A percentile compares a stretch with the other conserved stretches of the same genome.
Conservation (phyloP, 441 rosid genomes). For the Melastoma candidum region DNA sequence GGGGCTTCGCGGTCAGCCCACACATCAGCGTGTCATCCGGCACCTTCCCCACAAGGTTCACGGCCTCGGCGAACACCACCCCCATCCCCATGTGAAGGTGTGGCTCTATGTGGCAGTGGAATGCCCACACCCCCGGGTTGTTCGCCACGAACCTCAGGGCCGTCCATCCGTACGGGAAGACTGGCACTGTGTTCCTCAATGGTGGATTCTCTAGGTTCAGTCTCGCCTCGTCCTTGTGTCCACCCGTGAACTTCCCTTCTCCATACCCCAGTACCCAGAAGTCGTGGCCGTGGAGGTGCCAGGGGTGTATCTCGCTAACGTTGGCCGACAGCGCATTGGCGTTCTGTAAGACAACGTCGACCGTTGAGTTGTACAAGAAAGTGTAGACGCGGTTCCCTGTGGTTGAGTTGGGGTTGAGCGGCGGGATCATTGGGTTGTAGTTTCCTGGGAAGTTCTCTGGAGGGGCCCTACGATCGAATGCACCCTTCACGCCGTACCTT, state of each 20-base stretch:
- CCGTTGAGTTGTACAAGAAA: conserved; percentile 28
- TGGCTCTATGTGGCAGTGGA: conserved; percentile 88
- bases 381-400: conserved; percentile 42
- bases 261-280: conserved; percentile 81
- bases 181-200: conserved; percentile 42
- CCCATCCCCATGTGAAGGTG: conserved; percentile 97
- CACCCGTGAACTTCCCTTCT: conserved; percentile 38
- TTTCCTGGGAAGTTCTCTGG: conserved; percentile 28
- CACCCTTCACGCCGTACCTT: conserved; percentile 4
- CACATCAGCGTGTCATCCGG: conserved; percentile 55
- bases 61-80: conserved; percentile 59
- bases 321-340: conserved; percentile 30
- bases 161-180: conserved; percentile 79
- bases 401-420: conserved; percentile 36
- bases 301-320: conserved; percentile 63
- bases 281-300: conserved; percentile 86
- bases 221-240: conserved; percentile 20
- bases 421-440: conserved; percentile 41
- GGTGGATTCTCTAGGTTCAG: conserved; percentile 68
- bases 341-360: conserved; percentile 70
- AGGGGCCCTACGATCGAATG: conserved; percentile 25
- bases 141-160: conserved; percentile 64
- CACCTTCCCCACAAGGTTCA: conserved; percentile 25
- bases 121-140: conserved; percentile 91
- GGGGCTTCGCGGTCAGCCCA: conserved; percentile 37